Conservation (phyloP, 2,329 filamentous ascomycete genomes). For the Trichoderma sp. region DNA sequence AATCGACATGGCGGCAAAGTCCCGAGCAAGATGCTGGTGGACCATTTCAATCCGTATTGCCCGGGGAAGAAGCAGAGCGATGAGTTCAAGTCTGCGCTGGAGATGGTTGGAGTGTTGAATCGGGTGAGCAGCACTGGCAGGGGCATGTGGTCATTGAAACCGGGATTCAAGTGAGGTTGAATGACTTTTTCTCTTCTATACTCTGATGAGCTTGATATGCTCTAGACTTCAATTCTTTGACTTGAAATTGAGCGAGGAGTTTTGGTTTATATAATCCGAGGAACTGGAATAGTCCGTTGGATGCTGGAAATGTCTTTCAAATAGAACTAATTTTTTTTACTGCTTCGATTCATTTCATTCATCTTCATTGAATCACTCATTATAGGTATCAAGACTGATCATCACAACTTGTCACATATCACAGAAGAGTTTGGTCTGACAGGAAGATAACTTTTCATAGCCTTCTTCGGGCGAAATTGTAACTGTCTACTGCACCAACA, state of each 20-base stretch:
- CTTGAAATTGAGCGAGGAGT: background rate
- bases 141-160: conserved; percentile 56
- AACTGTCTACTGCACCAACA: conserved; percentile 44
- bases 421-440: conserved; percentile 30
- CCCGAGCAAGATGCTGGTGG: conserved; percentile 81
- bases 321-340: background rate
- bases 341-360: background rate
- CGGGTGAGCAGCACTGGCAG: conserved; percentile 55
- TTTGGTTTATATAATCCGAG: background rate
- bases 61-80: conserved; percentile 63
- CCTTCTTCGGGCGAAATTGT: conserved; percentile 49
- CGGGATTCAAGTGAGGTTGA: conserved; percentile 32
- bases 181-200: background rate
- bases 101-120: conserved; percentile 72
- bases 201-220: background rate
- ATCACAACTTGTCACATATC: conserved; percentile 18
- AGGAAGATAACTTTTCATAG: conserved; percentile 42
- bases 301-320: background rate
- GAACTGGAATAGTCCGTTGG: background rate
- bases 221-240: conserved; percentile 18
- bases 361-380: background rate
- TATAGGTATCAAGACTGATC: background rate
- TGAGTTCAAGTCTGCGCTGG: conserved; percentile 81
- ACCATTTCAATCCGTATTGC: conserved; percentile 85
- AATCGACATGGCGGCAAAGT: conserved; percentile 74